These are phyloP conservation scores for Aspergillus bertholletiae DNA, from an alignment of 495 filamentous ascomycete species.

Conservation along the genomic window DNA sequence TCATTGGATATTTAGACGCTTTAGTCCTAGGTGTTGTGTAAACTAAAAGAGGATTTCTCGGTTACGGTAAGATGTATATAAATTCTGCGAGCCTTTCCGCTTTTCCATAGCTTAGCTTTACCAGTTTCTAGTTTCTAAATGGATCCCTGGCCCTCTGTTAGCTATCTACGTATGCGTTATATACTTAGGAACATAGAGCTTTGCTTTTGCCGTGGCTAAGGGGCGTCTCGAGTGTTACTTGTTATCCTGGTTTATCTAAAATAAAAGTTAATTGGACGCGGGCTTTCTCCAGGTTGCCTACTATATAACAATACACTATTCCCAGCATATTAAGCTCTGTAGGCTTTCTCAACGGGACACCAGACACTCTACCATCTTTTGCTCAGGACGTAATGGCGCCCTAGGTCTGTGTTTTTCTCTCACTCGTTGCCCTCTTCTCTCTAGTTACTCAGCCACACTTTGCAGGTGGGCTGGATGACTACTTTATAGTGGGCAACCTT, in stretches of 20 bases:
- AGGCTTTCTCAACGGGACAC: not conserved
- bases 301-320: not conserved
- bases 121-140: not conserved
- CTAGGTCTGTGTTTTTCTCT: not conserved
- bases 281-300: not conserved
- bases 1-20: no score
- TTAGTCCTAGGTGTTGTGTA: no score
- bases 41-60: no score
- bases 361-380: not conserved
- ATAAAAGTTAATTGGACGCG: not conserved
- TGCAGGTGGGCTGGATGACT: not conserved
- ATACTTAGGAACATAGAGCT: not conserved
- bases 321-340: not conserved
- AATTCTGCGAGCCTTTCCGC: not conserved
- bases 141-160: not conserved
- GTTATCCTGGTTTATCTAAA: not conserved
- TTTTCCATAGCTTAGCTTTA: no score
- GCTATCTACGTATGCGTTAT: not conserved
- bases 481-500: slow-evolving; percentile 1
- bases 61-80: no score
- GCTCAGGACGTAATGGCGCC: not conserved
- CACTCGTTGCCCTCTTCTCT: not conserved
- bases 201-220: not conserved
- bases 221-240: not conserved
- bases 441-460: not conserved